Base-by-base conservation (phyloP, 2,329 filamentous ascomycete species). In the Neoarthrinium moseri region DNA sequence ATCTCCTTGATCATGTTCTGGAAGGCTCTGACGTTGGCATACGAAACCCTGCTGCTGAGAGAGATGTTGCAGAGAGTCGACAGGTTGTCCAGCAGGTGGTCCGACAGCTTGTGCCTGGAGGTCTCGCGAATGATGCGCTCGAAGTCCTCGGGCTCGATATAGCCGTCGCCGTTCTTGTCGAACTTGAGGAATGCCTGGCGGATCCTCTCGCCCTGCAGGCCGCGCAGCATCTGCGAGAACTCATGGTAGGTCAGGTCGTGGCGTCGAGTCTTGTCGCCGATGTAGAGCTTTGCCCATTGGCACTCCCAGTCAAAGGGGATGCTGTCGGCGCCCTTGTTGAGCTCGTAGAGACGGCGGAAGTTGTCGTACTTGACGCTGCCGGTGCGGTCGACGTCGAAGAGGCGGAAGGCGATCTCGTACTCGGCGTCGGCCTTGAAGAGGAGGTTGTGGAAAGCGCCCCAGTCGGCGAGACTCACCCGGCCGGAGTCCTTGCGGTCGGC, bases 1-100 rank as follows among this genome's bases (percentile, higher is more conserved):
- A 99, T 96, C 71, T 97, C 91, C 61, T 88, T 86, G 58, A 99
- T 92, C 69, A 99, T 86, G 66, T 99, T 99, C 74, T 96, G 91
- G 74, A 99, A 99, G 29, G 94, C 94, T 55, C 94, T 84, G 24
- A 99, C 94, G 64, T 95, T 96, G 65, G 94, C 91, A 64, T 99
- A 99, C 6, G 91, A 96, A 57, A 99, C 94, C 72, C 95, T 96
- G 74, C 84, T 94, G 51, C 90, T 86, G 26, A 85, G 77, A 6
- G 89, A 90, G 66, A 97, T 95, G 71, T 96, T 96, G 81, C 92
- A 97, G 32, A 99, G 81, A 1, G 91, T 94, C 52, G 88, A 84
- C 37, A 99, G 80, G 69, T 97, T 92, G 56, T 91, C 84, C 40
- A 99, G 78, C 33, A 99, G 76, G 68, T 99, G 91, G 69, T 99